Base-by-base conservation (phyloP, 371 early-diverging fungal genomes). In the Thermomucor indicae-seudaticae region DNA sequence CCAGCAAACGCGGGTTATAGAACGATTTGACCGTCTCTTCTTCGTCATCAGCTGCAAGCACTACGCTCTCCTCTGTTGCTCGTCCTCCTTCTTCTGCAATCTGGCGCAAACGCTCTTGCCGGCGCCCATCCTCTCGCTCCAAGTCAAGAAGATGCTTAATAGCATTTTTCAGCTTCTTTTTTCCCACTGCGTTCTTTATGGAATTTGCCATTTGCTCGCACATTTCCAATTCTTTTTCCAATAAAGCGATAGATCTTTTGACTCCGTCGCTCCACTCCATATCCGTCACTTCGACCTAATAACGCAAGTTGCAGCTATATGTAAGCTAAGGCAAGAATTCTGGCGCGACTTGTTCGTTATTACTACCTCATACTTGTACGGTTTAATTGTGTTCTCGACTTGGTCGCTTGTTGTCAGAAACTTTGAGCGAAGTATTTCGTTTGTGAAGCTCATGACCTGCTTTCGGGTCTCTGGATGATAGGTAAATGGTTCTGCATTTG, bases 301-400 rank as follows among this genome's bases (percentile, higher is more conserved):
- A 35, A 11, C 2, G 28, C 7, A 0, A 11, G 10, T 16, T 10
- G 29, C 14, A 25, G 14, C 25, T 16, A 24, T 6, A 12, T 29
- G 10, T 22, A 4, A n/a, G 8, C 3, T 28, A 32, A 32, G 20
- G 6, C 31, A 22, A 32, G 12, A 12, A 34, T 25, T 35, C 10
- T 25, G 4, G 29, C 25, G 11, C 45, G 19, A 29, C 43, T 34
- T 58, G n/a, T n/a, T n/a, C n/a, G n/a, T n/a, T n/a, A n/a, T n/a
- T n/a, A n/a, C n/a, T n/a, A 60, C 72, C 71, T 97, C 97, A 53
- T 90, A 92, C 73, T 98, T 98, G 79, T 86, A 96, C 3, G 97
- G 98, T 68, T 97, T 97, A 69, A 98, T 94, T 6, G 96, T 93
- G 67, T 96, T 97, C 61, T 98, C 98, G 6, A 98, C 97, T 69